Conservation (phyloP, 1,284 basidiomycete species). For the Tylopilus sp. region DNA sequence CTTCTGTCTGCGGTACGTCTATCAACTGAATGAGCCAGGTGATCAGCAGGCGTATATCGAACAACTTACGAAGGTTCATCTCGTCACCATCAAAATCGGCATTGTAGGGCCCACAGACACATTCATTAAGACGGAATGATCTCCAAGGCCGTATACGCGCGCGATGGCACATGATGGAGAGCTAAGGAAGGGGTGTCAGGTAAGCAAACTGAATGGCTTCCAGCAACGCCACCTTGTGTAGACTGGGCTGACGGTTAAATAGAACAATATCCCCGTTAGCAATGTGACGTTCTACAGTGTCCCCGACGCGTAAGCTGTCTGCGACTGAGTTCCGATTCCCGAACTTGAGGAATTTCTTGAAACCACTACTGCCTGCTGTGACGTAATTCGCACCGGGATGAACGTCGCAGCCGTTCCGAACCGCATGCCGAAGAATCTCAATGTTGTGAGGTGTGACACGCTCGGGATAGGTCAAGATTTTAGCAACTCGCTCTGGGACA, state of each 20-base stretch:
- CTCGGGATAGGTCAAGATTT: conserved; percentile 95
- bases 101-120: conserved; percentile 99
- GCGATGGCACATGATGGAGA: conserved; percentile 99
- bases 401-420: conserved; percentile 86
- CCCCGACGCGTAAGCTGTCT: conserved; percentile 76
- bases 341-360: conserved; percentile 87
- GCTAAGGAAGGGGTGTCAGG: conserved; percentile 43
- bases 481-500: conserved; percentile 94
- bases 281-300: conserved; percentile 92
- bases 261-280: conserved; percentile 96
- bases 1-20: conserved; percentile 99
- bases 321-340: conserved; percentile 75
- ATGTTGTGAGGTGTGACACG: conserved; percentile 94
- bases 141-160: conserved; percentile 93
- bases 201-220: neutral
- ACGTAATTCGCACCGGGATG: conserved; percentile 98
- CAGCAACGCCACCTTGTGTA: conserved; percentile 74
- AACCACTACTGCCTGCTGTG: conserved; percentile 67
- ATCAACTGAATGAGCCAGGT: conserved; percentile 1
- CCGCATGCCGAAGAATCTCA: conserved; percentile 69
- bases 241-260: conserved; percentile 98
- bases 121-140: conserved; percentile 97
- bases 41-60: neutral
- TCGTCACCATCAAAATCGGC: conserved; percentile 99
- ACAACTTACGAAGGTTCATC: conserved; percentile 91